Base-by-base conservation (phyloP, 192 early-diverging fungal genomes). In the Diversispora eburnea region DNA sequence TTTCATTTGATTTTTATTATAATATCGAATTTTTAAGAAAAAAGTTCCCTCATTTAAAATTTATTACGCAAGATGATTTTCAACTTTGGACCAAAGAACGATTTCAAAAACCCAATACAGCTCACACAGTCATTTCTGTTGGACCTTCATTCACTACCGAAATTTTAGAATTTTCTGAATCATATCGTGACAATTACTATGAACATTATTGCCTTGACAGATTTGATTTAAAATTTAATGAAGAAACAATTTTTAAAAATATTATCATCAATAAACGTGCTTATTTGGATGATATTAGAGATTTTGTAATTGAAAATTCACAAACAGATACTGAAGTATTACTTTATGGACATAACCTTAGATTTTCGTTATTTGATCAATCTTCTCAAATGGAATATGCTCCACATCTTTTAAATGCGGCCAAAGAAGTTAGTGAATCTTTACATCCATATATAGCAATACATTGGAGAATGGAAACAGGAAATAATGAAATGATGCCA, bases 391-490 rank as follows among this genome's bases (percentile, higher is more conserved):
- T 57, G 19, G 13, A 9, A 19, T 57, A 57, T 19, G 55, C 55
- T 17, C 12, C 5, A n/a, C 55, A 57, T 19, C 9, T 57, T 17
- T 17, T 57, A 17, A 20, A 5, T 19, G n/a, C 55, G 12, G n/a
- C 17, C 9, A n/a, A 5, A 19, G n/a, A 20, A n/a, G 13, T 57
- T 57, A 20, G 9, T n/a, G 5, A 57, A 20, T 17, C 7, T 0
- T 57, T 81, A 43, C n/a, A 54, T 0, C 77, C 76, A 8, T 81
- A 76, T 57, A 52, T 75, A 3, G 79, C 79, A 15, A 75, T 81
- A 3, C 79, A 81, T 67, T 81, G 79, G 79, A 54, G 79, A 41
- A 81, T 75, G 42, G 79, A 81, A 52, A 58, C 69, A n/a, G 64
- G 75, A 3, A n/a, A 63, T 8, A 54, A 67, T 7, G 15, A 55